These are phyloP conservation scores for Solanum sparsipilum DNA, from an alignment of 257 asterid species.

Conservation along the genomic window DNA sequence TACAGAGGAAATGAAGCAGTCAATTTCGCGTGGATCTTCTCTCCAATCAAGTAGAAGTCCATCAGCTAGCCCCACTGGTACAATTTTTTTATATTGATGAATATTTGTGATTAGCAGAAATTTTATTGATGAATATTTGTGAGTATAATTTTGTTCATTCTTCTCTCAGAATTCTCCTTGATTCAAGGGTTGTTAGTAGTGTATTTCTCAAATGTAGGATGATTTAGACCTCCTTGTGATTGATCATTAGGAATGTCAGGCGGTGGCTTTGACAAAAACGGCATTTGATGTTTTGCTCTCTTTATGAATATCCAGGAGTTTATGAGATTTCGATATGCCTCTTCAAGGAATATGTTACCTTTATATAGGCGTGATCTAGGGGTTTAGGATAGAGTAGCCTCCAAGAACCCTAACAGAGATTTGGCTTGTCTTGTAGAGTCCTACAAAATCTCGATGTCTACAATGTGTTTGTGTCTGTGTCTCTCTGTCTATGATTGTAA, in stretches of 20 bases:
- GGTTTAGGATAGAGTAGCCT: background rate
- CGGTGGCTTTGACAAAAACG: fast-evolving
- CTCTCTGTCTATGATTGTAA: background rate
- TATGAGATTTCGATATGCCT: background rate
- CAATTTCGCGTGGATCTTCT: slow-evolving; percentile 52
- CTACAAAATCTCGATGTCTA: background rate
- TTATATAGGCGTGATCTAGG: background rate
- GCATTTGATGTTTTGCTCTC: background rate
- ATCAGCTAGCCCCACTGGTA: slow-evolving; percentile 55
- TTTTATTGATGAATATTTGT: background rate
- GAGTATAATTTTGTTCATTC: too few species aligned
- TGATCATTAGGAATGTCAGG: fast-evolving
- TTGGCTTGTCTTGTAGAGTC: background rate
- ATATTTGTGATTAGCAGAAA: background rate
- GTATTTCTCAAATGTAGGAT: too few species aligned
- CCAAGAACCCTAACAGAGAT: background rate
- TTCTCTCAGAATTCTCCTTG: too few species aligned
- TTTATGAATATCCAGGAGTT: background rate
- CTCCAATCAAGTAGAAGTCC: slow-evolving; percentile 56
- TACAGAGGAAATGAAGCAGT: slow-evolving; percentile 62
- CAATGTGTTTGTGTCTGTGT: background rate
- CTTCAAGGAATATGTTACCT: background rate
- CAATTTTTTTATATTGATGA: background rate
- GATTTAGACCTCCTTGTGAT: background rate
- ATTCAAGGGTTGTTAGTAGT: too few species aligned